These are phyloP conservation scores for Acacia confusa DNA, from an alignment of 306 rosid genomes.

Conservation along the genomic window DNA sequence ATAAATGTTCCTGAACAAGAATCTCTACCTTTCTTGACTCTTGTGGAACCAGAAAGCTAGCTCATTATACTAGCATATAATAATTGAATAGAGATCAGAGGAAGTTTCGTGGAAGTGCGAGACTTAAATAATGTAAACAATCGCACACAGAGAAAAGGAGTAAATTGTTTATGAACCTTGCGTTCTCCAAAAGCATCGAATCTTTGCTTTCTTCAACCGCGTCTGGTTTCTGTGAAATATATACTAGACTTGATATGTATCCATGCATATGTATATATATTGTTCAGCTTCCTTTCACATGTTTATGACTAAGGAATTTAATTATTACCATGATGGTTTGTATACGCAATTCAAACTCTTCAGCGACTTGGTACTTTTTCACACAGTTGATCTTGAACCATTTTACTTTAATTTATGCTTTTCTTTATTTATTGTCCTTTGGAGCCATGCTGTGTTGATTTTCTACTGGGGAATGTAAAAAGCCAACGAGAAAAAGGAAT, in stretches of 20 bases:
- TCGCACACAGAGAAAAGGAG: background rate
- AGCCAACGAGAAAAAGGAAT: background rate
- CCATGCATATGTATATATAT: no score
- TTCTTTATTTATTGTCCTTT: background rate
- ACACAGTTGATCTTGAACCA: background rate
- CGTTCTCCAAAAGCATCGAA: background rate
- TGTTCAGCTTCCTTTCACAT: background rate
- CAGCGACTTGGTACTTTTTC: background rate
- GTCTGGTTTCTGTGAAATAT: background rate
- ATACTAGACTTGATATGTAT: background rate
- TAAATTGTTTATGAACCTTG: background rate
- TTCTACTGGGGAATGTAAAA: background rate
- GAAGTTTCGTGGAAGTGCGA: constrained; percentile 4
- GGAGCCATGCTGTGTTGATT: background rate
- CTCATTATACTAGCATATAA: background rate
- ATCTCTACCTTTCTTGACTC: constrained; percentile 29
- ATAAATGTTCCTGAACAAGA: background rate
- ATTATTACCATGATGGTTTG: background rate
- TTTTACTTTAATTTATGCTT: background rate
- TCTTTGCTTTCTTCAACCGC: background rate
- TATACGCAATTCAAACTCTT: background rate
- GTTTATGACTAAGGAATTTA: background rate
- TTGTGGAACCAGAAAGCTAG: background rate
- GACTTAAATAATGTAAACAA: background rate
- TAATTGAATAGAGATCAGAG: background rate